These are phyloP conservation scores for Phytophthora sp. DNA, from an alignment of 352 stramenopile genomes.

Conservation along the genomic window DNA sequence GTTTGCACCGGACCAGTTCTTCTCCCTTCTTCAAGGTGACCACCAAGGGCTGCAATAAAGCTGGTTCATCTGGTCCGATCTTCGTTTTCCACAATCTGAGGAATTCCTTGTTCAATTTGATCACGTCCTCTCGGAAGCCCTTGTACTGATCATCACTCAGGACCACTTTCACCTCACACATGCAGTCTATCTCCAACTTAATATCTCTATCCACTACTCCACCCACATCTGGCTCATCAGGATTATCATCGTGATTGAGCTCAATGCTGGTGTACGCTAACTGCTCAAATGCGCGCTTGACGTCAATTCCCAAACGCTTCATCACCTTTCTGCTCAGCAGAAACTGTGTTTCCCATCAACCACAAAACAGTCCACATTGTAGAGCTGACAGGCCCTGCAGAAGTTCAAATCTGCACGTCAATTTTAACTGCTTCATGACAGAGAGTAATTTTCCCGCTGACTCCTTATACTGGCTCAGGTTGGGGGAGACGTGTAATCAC, in stretches of 20 bases:
- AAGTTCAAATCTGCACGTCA: constrained; percentile 17
- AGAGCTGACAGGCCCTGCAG: constrained; percentile 16
- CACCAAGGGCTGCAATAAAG: not conserved
- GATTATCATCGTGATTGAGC: constrained; percentile 6
- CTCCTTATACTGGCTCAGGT: too few relatives aligned
- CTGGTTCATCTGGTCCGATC: constrained; percentile 4
- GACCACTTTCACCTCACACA: constrained; percentile 1
- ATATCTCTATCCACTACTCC: not conserved
- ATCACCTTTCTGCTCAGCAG: constrained; percentile 7
- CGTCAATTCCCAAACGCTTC: constrained; percentile 21
- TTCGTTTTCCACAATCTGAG: not conserved
- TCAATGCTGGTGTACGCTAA: constrained; percentile 19
- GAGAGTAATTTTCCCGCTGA: not conserved
- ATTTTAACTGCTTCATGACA: constrained; percentile 1
- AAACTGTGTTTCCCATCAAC: constrained; percentile 6
- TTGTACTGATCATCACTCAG: constrained; percentile 7
- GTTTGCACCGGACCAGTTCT: constrained; percentile 2
- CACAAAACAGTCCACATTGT: constrained; percentile 11
- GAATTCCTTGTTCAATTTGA: constrained; percentile 7
- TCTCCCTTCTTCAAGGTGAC: constrained; percentile 3
- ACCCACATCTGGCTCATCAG: constrained; percentile 8
- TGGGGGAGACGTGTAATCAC: too few relatives aligned
- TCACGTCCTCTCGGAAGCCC: not conserved
- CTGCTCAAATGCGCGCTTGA: constrained; percentile 19
- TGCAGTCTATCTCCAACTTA: constrained; percentile 2